phyloP scores from a whole-genome alignment of 176 grass and related monocot genomes.

The Canna indica region DNA sequence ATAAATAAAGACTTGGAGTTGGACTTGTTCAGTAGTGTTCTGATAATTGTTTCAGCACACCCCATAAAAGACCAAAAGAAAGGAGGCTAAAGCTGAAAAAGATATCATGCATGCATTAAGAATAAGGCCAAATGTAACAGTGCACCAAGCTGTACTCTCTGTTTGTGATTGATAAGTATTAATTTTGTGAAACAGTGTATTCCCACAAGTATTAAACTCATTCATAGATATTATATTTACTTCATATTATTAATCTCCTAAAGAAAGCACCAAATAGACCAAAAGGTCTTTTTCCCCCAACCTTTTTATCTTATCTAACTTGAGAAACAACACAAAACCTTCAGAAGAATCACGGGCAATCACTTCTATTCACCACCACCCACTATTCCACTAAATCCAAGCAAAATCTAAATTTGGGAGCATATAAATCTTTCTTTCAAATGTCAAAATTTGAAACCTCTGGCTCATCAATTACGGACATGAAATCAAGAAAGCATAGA shows the following conservation, averaged over 20 bases:
- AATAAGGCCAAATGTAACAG: neutral
- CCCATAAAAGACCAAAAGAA: neutral
- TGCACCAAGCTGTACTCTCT: conserved; percentile 1
- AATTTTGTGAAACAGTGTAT: neutral
- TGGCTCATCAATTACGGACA: neutral
- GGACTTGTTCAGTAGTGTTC: neutral
- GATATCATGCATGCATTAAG: neutral
- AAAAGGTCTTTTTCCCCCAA: neutral
- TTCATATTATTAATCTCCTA: neutral
- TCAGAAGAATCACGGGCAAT: neutral
- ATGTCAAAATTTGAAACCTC: too few species aligned
- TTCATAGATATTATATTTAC: neutral
- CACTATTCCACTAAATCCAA: neutral
- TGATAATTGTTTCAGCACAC: too few species aligned
- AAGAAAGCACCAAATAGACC: neutral
- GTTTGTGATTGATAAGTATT: neutral
- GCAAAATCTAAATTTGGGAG: neutral
- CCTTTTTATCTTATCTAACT: neutral
- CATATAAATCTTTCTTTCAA: neutral
- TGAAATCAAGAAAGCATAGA: neutral
- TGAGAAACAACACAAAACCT: too few species aligned
- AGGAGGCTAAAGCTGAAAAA: neutral
- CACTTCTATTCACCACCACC: neutral
- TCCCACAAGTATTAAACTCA: neutral
- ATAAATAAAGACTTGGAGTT: neutral